Evolutionary conservation across 2,329 filamentous ascomycete species (phyloP), one percentile per base, ranked within the genome.

Genomic region (Pyricularia sp.): DNA sequence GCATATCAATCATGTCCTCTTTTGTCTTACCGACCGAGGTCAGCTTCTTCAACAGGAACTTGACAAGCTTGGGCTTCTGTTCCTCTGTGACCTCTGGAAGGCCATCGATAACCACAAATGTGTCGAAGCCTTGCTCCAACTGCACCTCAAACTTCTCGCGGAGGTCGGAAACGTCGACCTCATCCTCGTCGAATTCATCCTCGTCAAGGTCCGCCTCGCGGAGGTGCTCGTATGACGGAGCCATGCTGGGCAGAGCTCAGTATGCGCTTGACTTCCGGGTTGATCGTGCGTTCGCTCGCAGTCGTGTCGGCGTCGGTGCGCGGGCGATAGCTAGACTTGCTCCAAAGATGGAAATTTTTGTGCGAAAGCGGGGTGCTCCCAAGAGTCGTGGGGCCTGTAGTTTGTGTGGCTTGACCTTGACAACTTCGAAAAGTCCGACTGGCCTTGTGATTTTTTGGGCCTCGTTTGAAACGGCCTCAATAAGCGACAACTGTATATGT

Each of bases 41-140:
- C 75, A 99, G 84, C 85, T 97, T 97, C 83, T 94, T 93, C 80
- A 97, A 83, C 82, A 99, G 84, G 81, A 98, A 98, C 82, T 98
- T 98, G 80, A 97, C 85, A 71, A 99, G 88, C 85, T 97, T 98
- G 70, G 92, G 88, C 84, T 93, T 94, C 84, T 92, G 94, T 66
- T 95, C 94, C 79, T 94, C 92, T 70, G 85, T 92, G 72, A 99
- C 94, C 72, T 91, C 84, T 73, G 95, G 95, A 63, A 99, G 88
- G 73, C 95, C 95, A 80, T 99, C 95, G 78, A 98, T 88, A 71
- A 98, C 94, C 73, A 99, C 92, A 77, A 99, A 99, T 72, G 93
- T 91, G 79, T 99, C 95, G 76, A 97, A 91, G 70, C 95, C 95
- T 80, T 97, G 92, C 80, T 99, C 95, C 73, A 98, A 86, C 78